A percentile compares a stretch with the other conserved stretches of the same genome.
These are phyloP conservation scores for Fusarium denticulatum DNA, from an alignment of 2,329 filamentous ascomycete genomes.

Conservation along the genomic window DNA sequence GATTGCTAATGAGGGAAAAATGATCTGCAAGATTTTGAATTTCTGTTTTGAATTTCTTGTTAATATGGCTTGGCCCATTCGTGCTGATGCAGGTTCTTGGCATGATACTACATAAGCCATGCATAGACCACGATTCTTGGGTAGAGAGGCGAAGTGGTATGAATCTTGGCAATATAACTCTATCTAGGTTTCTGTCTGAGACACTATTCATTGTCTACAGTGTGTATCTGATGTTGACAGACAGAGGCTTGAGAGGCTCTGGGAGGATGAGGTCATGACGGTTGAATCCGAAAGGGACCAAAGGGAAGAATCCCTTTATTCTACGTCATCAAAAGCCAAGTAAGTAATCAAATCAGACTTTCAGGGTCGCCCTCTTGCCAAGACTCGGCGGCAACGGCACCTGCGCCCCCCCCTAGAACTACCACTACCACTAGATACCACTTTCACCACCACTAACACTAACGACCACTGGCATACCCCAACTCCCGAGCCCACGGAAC, in stretches of 20 bases:
- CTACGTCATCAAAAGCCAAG: not conserved
- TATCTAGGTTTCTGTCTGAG: not conserved
- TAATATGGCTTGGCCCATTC: not conserved
- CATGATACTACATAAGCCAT: slow-evolving; percentile 3
- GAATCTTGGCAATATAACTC: slow-evolving; percentile 1
- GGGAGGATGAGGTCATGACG: slow-evolving; percentile 23
- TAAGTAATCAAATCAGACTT: slow-evolving; percentile 22
- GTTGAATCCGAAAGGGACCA: not conserved
- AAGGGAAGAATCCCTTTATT: slow-evolving; percentile 1
- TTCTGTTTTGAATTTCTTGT: not conserved
- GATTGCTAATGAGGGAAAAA: not conserved
- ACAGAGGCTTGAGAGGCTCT: not conserved
- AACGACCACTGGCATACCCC: slow-evolving; percentile 1
- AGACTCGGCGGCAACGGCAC: slow-evolving; percentile 40
- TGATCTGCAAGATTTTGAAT: not conserved
- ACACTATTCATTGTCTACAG: not conserved
- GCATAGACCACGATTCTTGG: not conserved
- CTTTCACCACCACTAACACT: not conserved
- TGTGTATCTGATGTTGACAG: not conserved
- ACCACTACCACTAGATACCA: not conserved
- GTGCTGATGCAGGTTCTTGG: slow-evolving; percentile 3
- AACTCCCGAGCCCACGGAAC: slow-evolving; percentile 35
- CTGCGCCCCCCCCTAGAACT: slow-evolving; percentile 3
- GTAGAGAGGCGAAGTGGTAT: not conserved
- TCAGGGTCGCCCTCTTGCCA: slow-evolving; percentile 37